phyloP scores from a whole-genome alignment of 371 early-diverging fungal genomes.

The Haplosporangium sp. region DNA sequence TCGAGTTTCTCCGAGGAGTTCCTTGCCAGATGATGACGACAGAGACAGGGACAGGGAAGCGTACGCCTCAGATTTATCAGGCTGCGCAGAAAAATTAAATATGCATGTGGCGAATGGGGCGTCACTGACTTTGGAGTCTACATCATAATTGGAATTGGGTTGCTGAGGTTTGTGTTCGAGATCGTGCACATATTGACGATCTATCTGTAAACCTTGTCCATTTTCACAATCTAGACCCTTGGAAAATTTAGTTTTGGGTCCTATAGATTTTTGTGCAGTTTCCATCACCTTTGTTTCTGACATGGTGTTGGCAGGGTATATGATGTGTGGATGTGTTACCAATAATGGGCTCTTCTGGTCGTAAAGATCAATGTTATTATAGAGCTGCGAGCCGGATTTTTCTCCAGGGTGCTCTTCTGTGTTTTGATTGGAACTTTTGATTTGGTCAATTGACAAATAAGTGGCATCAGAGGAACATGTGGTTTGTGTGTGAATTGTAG shows the following conservation, averaged over 20 bases:
- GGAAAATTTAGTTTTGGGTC: neutral
- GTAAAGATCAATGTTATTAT: slow-evolving; percentile 8
- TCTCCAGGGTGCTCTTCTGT: neutral
- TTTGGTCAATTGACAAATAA: neutral
- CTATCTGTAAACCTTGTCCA: slow-evolving; percentile 6
- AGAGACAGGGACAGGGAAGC: neutral
- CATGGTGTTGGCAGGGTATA: slow-evolving; percentile 6
- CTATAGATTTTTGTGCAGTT: neutral
- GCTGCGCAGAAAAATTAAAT: slow-evolving; percentile 26
- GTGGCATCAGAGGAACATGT: neutral
- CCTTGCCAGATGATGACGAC: neutral
- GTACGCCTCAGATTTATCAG: neutral
- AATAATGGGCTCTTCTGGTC: slow-evolving; percentile 20
- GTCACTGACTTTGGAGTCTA: neutral
- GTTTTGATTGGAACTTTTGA: neutral
- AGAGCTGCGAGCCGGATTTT: slow-evolving; percentile 23
- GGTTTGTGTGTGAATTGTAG: neutral
- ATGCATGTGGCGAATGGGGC: slow-evolving; percentile 9
- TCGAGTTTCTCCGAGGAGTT: slow-evolving; percentile 3
- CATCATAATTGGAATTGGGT: neutral
- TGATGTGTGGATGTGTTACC: slow-evolving; percentile 34
- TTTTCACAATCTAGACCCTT: slow-evolving; percentile 13
- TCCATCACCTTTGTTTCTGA: slow-evolving; percentile 2
- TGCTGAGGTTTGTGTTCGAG: slow-evolving; percentile 1
- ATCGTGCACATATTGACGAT: slow-evolving; percentile 14